phyloP scores from a whole-genome alignment of 257 asterid genomes.

The Forsythia suspensa region DNA sequence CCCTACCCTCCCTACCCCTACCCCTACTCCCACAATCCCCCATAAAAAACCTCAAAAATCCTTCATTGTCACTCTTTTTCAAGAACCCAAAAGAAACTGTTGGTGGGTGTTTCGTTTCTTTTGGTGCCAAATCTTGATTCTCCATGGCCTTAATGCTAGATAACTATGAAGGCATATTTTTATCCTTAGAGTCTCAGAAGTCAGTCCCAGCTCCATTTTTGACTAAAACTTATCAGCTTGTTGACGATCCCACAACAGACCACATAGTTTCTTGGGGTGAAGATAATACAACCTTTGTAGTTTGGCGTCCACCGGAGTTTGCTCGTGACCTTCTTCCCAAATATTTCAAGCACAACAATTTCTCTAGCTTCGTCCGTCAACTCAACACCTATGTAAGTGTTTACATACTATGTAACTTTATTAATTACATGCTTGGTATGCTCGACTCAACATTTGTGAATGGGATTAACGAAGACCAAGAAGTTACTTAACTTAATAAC shows the following conservation, averaged over 20 bases:
- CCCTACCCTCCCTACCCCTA: background rate
- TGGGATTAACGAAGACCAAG: too few species aligned
- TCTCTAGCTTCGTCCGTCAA: slow-evolving; percentile 86
- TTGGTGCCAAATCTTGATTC: background rate
- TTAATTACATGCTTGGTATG: too few species aligned
- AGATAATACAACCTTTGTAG: slow-evolving; percentile 22
- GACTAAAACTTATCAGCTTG: slow-evolving; percentile 22
- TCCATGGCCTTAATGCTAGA: slow-evolving; percentile 78
- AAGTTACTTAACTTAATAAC: too few species aligned
- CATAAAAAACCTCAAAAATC: background rate
- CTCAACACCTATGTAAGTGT: slow-evolving; percentile 24
- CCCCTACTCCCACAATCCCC: background rate
- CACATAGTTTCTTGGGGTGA: slow-evolving; percentile 26
- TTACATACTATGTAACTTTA: too few species aligned
- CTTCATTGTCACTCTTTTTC: background rate
- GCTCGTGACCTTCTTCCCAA: slow-evolving; percentile 23
- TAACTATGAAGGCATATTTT: slow-evolving; percentile 61
- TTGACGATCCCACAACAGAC: slow-evolving; percentile 21
- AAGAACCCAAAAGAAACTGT: background rate
- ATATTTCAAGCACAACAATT: slow-evolving; percentile 30
- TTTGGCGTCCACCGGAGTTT: slow-evolving; percentile 21
- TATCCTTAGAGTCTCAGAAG: slow-evolving; percentile 74
- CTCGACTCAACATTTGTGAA: too few species aligned
- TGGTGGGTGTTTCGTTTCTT: background rate
- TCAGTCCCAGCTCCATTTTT: slow-evolving; percentile 56